phyloP scores from a whole-genome alignment of 306 rosid genomes.

The Casuarina glauca region DNA sequence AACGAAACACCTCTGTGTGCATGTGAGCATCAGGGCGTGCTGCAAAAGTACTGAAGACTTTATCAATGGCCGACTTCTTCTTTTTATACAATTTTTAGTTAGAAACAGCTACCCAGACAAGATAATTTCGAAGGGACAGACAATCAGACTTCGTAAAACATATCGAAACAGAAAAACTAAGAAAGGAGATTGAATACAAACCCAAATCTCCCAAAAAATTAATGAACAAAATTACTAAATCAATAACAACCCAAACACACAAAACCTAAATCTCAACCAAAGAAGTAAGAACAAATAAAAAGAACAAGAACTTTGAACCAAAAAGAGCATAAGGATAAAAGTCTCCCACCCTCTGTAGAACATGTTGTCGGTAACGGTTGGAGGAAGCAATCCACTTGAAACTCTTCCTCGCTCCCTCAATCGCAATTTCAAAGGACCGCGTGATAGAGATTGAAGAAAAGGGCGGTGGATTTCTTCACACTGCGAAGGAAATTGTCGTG shows the following conservation, averaged over 20 bases:
- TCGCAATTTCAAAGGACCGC: not conserved
- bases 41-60: not conserved
- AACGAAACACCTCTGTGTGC: not conserved
- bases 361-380: slow-evolving; percentile 24
- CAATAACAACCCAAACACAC: slow-evolving; percentile 8
- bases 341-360: slow-evolving; percentile 57
- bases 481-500: not conserved
- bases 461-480: not conserved
- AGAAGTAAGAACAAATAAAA: not conserved
- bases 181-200: not conserved
- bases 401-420: too few species aligned
- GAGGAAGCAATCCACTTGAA: not conserved
- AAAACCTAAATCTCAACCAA: slow-evolving; percentile 18
- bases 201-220: not conserved
- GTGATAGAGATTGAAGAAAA: not conserved
- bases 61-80: not conserved
- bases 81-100: not conserved
- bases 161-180: not conserved
- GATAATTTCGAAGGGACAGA: not conserved
- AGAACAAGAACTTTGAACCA: not conserved
- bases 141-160: not conserved
- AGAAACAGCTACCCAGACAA: not conserved
- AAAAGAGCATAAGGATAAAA: not conserved
- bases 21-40: not conserved
- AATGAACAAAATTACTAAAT: not conserved